Conservation (phyloP, 129 eudicot species). For the Gnaphalium uliginosum region DNA sequence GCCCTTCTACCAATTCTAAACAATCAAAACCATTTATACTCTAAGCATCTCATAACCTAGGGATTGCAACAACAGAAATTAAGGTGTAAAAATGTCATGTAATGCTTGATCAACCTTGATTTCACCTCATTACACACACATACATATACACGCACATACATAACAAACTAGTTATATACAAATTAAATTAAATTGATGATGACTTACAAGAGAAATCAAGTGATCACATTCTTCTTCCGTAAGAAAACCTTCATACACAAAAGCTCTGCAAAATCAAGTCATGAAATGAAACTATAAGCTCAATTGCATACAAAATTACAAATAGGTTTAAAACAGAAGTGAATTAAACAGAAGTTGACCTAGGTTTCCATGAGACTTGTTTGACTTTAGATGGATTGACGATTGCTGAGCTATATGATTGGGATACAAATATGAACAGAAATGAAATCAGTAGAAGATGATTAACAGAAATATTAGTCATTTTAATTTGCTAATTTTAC, state of each 20-base stretch:
- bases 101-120: too few relatives aligned
- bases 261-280: conserved; percentile 57
- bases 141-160: not conserved
- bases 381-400: conserved; percentile 88
- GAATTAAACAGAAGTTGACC: conserved; percentile 36
- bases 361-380: conserved; percentile 90
- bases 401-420: conserved; percentile 51
- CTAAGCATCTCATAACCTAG: not conserved
- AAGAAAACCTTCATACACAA: conserved; percentile 88
- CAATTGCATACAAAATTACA: conserved; percentile 12
- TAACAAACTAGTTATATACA: not conserved
- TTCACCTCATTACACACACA: not conserved
- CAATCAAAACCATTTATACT: conserved; percentile 7
- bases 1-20: not conserved
- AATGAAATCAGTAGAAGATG: conserved; percentile 41
- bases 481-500: not conserved
- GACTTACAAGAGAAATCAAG: conserved; percentile 74
- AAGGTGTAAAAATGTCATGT: not conserved
- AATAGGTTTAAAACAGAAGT: not conserved
- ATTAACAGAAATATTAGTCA: conserved; percentile 26
- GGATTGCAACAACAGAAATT: not conserved
- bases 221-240: conserved; percentile 94
- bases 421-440: conserved; percentile 35
- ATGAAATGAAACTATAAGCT: not conserved
- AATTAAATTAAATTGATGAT: not conserved